Conservation (phyloP, 208 protist genomes). For the Trypanosoma caninum region DNA sequence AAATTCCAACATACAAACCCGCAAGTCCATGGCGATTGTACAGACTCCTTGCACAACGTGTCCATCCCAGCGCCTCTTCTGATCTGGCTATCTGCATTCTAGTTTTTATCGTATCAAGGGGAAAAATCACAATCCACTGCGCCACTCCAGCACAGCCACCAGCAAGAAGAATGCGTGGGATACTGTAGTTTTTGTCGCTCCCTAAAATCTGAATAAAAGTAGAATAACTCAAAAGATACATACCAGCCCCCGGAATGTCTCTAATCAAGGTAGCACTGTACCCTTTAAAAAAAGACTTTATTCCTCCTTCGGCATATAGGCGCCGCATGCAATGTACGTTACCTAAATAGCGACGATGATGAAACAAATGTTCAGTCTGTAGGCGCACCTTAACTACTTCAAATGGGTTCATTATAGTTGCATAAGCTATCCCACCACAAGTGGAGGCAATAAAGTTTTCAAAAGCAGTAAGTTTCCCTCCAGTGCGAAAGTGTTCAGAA, state of each 20-base stretch:
- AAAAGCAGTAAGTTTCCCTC: slow-evolving; percentile 18
- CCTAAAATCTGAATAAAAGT: slow-evolving; percentile 16
- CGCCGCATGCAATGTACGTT: slow-evolving; percentile 22
- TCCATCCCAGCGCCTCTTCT: slow-evolving; percentile 9
- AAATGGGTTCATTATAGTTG: slow-evolving; percentile 29
- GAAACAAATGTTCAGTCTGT: slow-evolving; percentile 23
- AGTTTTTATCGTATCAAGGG: slow-evolving; percentile 89
- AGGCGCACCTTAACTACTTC: slow-evolving; percentile 25
- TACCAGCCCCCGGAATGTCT: slow-evolving; percentile 21
- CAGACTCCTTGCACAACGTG: slow-evolving; percentile 16
- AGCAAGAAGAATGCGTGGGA: slow-evolving; percentile 40
- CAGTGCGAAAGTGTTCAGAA: slow-evolving; percentile 23
- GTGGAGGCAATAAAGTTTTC: slow-evolving; percentile 27
- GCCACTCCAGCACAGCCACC: slow-evolving; percentile 62
- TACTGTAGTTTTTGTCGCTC: slow-evolving; percentile 12
- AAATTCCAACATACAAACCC: slow-evolving; percentile 22
- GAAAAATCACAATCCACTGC: slow-evolving; percentile 79
- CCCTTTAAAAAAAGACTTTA: slow-evolving; percentile 21
- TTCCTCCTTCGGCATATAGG: slow-evolving; percentile 18
- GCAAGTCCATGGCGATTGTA: slow-evolving; percentile 15
- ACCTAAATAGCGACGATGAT: slow-evolving; percentile 21
- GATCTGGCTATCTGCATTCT: slow-evolving; percentile 54
- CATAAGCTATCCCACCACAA: slow-evolving; percentile 17
- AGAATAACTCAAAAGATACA: slow-evolving; percentile 24
- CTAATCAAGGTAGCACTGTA: slow-evolving; percentile 23